phyloP scores from a whole-genome alignment of 163 green algal genomes.

The Scenedesmus sp. region DNA sequence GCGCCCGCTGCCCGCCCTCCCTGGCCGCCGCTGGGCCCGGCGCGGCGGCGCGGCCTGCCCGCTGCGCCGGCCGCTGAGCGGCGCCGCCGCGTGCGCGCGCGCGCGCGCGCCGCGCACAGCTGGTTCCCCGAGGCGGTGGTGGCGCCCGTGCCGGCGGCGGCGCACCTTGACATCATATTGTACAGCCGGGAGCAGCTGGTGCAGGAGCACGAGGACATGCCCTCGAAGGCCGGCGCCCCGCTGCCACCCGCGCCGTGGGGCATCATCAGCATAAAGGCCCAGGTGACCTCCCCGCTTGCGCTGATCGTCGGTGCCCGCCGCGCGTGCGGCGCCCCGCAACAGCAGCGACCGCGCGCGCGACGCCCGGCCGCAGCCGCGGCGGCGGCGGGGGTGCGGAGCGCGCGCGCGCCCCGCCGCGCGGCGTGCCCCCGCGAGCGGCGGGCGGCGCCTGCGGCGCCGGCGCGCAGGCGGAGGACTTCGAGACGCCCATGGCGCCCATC shows the following conservation, averaged over 20 bases:
- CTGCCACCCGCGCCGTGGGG: conserved; percentile 17
- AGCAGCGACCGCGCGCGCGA: too few relatives aligned
- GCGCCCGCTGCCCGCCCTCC: too few relatives aligned
- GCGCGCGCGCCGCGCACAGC: conserved; percentile 54
- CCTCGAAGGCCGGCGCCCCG: conserved; percentile 23
- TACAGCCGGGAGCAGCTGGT: conserved; percentile 90
- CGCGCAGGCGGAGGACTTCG: conserved; percentile 86
- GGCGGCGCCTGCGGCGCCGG: too few relatives aligned
- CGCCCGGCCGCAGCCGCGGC: conserved; percentile 26
- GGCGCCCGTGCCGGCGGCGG: conserved; percentile 64
- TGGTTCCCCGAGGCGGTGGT: conserved; percentile 74
- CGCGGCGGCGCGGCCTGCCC: too few relatives aligned
- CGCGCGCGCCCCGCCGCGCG: conserved; percentile 63
- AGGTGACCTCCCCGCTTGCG: too few relatives aligned
- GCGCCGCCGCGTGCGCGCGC: too few relatives aligned
- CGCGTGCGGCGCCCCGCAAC: too few relatives aligned
- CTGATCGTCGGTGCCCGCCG: too few relatives aligned
- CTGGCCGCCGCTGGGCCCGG: too few relatives aligned
- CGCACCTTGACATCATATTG: conserved; percentile 94
- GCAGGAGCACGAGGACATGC: conserved; percentile 70
- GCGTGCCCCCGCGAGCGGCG: too few relatives aligned
- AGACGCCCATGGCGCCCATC: conserved; percentile 95
- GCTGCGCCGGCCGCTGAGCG: too few relatives aligned
- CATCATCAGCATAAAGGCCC: conserved; percentile 29
- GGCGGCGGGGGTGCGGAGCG: background rate